Percentiles rank a stretch among this genome's conserved stretches.
phyloP scores from a whole-genome alignment of 148 eudicot species.

The Camellia lanceoleosa region DNA sequence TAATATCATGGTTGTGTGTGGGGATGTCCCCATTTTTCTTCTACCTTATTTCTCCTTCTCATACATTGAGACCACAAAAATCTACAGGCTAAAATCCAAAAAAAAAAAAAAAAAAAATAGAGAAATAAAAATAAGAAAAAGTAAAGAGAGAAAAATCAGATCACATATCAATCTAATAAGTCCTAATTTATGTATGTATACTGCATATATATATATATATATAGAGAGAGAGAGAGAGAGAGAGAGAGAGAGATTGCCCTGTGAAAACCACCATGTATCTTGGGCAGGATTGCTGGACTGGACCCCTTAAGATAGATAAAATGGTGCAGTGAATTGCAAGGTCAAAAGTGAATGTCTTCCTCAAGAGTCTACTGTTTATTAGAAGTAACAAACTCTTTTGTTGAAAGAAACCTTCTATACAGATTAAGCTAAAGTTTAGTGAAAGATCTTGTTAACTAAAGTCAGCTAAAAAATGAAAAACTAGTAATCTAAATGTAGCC shows the following conservation, averaged over 20 bases:
- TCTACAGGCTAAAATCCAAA: neutral
- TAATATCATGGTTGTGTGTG: constrained; percentile 14
- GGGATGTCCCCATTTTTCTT: neutral
- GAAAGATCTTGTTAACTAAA: too few species aligned
- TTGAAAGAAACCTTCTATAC: neutral
- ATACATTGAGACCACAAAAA: neutral
- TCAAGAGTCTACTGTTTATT: neutral
- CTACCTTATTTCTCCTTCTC: neutral
- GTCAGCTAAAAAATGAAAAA: too few species aligned
- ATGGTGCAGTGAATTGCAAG: neutral
- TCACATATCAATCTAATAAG: neutral
- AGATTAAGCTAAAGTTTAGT: too few species aligned
- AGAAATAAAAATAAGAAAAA: neutral
- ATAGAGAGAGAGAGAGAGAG: too few species aligned
- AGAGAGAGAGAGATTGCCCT: neutral
- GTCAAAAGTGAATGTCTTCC: neutral
- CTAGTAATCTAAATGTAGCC: neutral
- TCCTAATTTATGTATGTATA: neutral
- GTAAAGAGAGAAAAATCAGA: neutral
- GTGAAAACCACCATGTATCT: neutral
- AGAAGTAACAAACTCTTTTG: too few species aligned
- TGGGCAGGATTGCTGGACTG: neutral
- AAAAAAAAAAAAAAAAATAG: too few species aligned
- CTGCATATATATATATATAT: too few species aligned
- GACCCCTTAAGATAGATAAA: neutral